A percentile compares a stretch with the other conserved stretches of the same genome.
Conservation (phyloP, 2,329 filamentous ascomycete genomes). For the Fusarium haematococcum region DNA sequence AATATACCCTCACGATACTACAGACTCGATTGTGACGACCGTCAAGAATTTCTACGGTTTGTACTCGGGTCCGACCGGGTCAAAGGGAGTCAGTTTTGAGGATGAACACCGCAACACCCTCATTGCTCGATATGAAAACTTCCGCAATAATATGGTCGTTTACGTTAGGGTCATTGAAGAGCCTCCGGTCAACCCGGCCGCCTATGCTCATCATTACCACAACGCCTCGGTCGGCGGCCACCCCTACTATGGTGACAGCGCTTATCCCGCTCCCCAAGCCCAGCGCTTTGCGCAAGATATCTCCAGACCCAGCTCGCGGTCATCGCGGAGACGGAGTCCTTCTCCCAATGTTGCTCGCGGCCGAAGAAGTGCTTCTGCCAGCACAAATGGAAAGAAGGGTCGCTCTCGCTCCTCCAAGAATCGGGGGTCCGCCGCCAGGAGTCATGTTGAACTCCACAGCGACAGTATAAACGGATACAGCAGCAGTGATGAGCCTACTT, state of each 20-base stretch:
- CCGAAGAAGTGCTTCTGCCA: slow-evolving; percentile 80
- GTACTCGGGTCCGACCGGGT: slow-evolving; percentile 78
- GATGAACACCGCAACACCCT: slow-evolving; percentile 89
- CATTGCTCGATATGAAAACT: slow-evolving; percentile 97
- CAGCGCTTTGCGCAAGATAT: slow-evolving; percentile 70
- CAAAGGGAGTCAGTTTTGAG: slow-evolving; percentile 93
- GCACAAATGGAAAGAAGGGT: slow-evolving; percentile 71
- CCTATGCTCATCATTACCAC: slow-evolving; percentile 65
- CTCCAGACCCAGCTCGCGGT: slow-evolving; percentile 76
- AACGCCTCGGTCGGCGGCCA: slow-evolving; percentile 64
- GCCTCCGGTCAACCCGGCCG: slow-evolving; percentile 56
- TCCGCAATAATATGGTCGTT: slow-evolving; percentile 90
- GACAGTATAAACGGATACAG: slow-evolving; percentile 83
- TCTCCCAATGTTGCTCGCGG: slow-evolving; percentile 78
- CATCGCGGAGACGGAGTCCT: slow-evolving; percentile 80
- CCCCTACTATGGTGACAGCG: slow-evolving; percentile 66
- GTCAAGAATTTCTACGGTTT: slow-evolving; percentile 99
- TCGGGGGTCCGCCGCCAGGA: slow-evolving; percentile 60
- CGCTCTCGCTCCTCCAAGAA: slow-evolving; percentile 78
- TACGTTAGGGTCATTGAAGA: slow-evolving; percentile 87
- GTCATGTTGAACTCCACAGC: slow-evolving; percentile 69
- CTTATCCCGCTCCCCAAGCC: slow-evolving; percentile 59
- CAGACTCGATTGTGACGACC: slow-evolving; percentile 96
- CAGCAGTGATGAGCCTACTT: slow-evolving; percentile 85
- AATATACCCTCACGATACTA: slow-evolving; percentile 95